Conservation (phyloP, 1,284 basidiomycete genomes). For the Leccinum subrobustum region DNA sequence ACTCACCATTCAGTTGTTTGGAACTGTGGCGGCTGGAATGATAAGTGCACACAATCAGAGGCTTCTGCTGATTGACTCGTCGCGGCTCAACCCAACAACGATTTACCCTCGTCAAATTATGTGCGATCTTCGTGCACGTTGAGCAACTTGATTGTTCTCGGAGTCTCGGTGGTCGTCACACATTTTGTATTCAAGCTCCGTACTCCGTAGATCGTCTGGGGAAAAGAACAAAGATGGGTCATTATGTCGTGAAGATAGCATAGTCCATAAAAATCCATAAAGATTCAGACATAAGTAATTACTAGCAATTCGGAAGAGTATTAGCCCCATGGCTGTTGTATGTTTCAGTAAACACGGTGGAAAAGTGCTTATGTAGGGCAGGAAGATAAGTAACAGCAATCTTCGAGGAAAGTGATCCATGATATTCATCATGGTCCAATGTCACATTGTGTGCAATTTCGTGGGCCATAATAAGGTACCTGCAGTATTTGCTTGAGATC, state of each 20-base stretch:
- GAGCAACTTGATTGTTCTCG: conserved; percentile 49
- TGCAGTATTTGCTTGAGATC: not conserved
- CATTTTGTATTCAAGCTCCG: conserved; percentile 59
- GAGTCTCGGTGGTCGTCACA: conserved; percentile 47
- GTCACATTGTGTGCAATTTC: conserved; percentile 24
- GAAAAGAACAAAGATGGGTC: not conserved
- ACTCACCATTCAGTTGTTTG: not conserved
- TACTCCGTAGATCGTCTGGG: no score
- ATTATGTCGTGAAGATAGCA: not conserved
- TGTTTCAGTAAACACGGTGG: not conserved
- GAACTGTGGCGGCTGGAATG: no score
- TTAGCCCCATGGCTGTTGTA: not conserved
- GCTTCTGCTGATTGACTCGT: not conserved
- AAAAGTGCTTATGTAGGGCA: not conserved
- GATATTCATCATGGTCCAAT: conserved; percentile 21
- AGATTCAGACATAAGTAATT: not conserved
- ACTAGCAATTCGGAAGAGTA: not conserved
- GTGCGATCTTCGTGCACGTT: conserved; percentile 39
- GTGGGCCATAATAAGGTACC: conserved; percentile 29
- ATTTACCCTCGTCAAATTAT: conserved; percentile 50
- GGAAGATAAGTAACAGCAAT: conserved; percentile 9
- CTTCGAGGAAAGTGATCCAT: conserved; percentile 19
- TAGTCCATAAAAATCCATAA: not conserved
- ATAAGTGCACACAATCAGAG: not conserved
- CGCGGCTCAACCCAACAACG: conserved; percentile 56